These are phyloP conservation scores for Buddleja alternifolia DNA, from an alignment of 257 asterid species.

Conservation along the genomic window DNA sequence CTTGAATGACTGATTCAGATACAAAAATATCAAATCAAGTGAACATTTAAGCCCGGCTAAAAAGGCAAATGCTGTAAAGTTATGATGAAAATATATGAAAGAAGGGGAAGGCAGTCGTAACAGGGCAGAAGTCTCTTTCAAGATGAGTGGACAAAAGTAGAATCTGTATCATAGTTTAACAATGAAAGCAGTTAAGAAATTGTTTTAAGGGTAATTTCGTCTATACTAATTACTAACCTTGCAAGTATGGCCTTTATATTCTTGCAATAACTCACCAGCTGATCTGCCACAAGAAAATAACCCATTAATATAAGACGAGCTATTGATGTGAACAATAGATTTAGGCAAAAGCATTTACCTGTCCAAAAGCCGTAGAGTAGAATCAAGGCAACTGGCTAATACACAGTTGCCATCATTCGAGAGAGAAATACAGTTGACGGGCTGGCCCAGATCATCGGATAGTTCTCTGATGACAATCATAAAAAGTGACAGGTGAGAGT, in stretches of 20 bases:
- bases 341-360: constrained; percentile 49
- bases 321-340: constrained; percentile 19
- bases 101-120: neutral
- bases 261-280: constrained; percentile 87
- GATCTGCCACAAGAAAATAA: constrained; percentile 50
- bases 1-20: constrained; percentile 69
- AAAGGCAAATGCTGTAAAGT: neutral
- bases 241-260: constrained; percentile 93
- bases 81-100: neutral
- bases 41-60: neutral
- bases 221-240: constrained; percentile 49
- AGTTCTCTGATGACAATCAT: constrained; percentile 63
- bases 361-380: constrained; percentile 84
- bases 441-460: constrained; percentile 88
- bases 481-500: constrained; percentile 29
- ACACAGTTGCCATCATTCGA: constrained; percentile 91
- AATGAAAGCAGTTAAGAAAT: neutral
- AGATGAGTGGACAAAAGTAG: neutral
- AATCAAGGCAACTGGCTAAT: constrained; percentile 90
- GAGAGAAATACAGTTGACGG: constrained; percentile 91
- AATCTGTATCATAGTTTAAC: neutral
- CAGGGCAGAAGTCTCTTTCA: neutral
- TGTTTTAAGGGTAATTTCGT: constrained; percentile 13
- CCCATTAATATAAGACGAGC: neutral
- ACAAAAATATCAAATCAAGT: constrained; percentile 13